Evolutionary conservation across 140 eudicot genomes (phyloP), one percentile per base, ranked within the genome.

Genomic region (Artemisia princeps): DNA sequence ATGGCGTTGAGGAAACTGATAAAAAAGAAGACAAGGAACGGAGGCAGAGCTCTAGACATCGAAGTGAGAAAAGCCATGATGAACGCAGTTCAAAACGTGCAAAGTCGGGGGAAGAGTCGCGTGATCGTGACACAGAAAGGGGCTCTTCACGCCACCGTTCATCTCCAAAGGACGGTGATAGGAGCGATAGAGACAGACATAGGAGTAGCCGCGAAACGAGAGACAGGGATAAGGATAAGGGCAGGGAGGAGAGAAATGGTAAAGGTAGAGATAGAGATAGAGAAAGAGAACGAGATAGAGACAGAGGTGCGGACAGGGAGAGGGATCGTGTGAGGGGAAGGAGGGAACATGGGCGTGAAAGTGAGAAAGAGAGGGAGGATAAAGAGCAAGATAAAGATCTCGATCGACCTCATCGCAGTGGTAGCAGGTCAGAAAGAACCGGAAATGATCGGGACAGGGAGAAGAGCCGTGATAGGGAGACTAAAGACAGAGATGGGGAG

Each of bases 101-200:
- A 7, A 89, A 70, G 81, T 74, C 92, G 2, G 83, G 80, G 46
- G 90, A 80, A 13, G 95, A 82, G 62, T 67, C 64, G 10, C 82
- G 76, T 61, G 87, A 82, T 19, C 84, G 74, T 66, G 90, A 79
- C 58, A 83, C 74, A 67, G 95, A 86, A 63, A 86, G 83, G 76
- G 81, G 81, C 7, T 81, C 90, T 14, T 84, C 84, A 10, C 85
- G 76, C 52, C 82, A 72, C 68, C 84, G 77, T 23, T 80, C 80
- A 20, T 83, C 86, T 76, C 75, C 87, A 23, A 88, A 81, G 74
- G 96, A 88, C 22, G 75, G 68, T 50, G 94, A 87, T 64, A 80
- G 74, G 60, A 77, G 84, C 67, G 97, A 87, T 51, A 83, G 66
- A 73, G 89, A 79, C 55, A 78, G 75, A 64, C 80, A 73, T 49